Evolutionary conservation across 306 rosid species (phyloP).

Genomic region (Leucaena leucocephala): DNA sequence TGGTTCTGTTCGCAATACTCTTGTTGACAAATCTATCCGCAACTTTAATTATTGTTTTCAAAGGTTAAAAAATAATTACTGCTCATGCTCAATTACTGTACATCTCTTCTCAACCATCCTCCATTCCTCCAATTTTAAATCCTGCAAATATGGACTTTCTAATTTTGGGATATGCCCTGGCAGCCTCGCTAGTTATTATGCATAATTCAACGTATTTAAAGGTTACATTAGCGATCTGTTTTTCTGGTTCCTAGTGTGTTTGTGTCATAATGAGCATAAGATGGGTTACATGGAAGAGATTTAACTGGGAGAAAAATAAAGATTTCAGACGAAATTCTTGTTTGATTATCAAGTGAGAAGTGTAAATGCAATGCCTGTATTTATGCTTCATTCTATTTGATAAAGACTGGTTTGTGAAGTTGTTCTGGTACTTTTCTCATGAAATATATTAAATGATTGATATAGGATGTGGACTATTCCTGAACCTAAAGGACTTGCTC

Average conservation of each 20-base stretch:
- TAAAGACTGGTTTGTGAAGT: background rate
- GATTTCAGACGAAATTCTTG: background rate
- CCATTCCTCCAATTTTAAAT: background rate
- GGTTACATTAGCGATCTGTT: slow-evolving; percentile 21
- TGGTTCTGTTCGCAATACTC: slow-evolving; percentile 23
- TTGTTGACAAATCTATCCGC: slow-evolving; percentile 11
- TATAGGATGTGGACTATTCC: slow-evolving; percentile 89
- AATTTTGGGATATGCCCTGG: slow-evolving; percentile 20
- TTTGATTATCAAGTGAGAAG: background rate
- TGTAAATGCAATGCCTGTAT: background rate
- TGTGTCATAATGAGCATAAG: background rate
- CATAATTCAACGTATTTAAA: slow-evolving; percentile 18
- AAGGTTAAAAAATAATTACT: background rate
- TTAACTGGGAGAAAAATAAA: background rate
- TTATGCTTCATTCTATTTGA: background rate
- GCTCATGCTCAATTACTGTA: slow-evolving; percentile 3
- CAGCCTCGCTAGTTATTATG: slow-evolving; percentile 27
- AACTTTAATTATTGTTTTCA: slow-evolving; percentile 16
- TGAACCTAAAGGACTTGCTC: slow-evolving; percentile 59
- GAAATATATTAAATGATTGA: slow-evolving; percentile 16
- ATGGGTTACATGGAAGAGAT: background rate
- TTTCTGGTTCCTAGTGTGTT: background rate
- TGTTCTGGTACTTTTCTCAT: slow-evolving; percentile 33
- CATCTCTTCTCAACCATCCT: background rate
- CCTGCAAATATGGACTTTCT: background rate